These are phyloP conservation scores for Colletotrichum sp. DNA, from an alignment of 2,329 filamentous ascomycete species.

Conservation along the genomic window DNA sequence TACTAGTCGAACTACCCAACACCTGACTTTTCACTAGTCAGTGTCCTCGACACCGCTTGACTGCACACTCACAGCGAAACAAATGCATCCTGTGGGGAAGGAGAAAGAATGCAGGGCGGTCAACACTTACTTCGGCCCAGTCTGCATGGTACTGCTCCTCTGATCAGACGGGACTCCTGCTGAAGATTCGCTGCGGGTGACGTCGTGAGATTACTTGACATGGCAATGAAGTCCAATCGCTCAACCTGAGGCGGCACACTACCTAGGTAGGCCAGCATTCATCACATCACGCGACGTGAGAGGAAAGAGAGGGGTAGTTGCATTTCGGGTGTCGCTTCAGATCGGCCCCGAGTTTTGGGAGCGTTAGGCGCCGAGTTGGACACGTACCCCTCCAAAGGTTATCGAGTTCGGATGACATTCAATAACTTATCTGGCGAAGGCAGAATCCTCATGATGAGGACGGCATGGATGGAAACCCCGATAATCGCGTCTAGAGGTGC, in stretches of 20 bases:
- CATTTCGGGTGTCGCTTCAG: background rate
- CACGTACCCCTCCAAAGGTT: background rate
- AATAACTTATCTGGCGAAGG: background rate
- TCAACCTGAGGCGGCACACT: background rate
- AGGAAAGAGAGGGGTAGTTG: background rate
- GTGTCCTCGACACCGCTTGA: background rate
- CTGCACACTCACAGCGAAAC: background rate
- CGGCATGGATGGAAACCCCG: background rate
- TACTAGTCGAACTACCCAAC: background rate
- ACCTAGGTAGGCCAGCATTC: background rate
- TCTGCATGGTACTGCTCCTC: background rate
- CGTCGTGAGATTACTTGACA: background rate
- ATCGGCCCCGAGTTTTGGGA: background rate
- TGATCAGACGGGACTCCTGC: background rate
- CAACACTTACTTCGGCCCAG: background rate
- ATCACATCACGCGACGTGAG: background rate
- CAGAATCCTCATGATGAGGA: background rate
- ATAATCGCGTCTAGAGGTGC: background rate
- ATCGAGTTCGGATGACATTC: background rate
- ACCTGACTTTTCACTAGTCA: background rate
- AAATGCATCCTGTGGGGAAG: background rate
- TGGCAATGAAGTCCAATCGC: background rate
- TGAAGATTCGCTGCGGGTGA: background rate
- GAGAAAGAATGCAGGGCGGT: background rate
- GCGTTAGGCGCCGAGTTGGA: background rate